These are phyloP conservation scores for Exserohilum rostratum DNA, from an alignment of 2,329 filamentous ascomycete species.

Conservation along the genomic window DNA sequence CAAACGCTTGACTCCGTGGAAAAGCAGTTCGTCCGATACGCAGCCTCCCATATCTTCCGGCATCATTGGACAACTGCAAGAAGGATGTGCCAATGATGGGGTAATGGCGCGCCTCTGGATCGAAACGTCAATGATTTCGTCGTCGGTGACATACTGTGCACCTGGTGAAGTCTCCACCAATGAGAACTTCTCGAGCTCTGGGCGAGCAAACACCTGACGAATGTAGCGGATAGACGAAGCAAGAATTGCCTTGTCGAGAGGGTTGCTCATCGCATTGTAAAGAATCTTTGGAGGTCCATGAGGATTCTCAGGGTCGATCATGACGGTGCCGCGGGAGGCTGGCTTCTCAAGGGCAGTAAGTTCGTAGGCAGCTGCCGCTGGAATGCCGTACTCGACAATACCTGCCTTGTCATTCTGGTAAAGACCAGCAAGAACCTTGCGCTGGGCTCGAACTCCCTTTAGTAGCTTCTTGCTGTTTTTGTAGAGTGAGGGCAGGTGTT, in stretches of 20 bases:
- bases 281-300: constrained; percentile 35
- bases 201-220: constrained; percentile 41
- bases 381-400: constrained; percentile 41
- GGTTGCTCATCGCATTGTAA: constrained; percentile 40
- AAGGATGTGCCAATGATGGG: constrained; percentile 36
- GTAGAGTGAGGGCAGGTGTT: constrained; percentile 33
- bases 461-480: constrained; percentile 33
- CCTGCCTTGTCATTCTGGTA: constrained; percentile 30
- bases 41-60: constrained; percentile 38
- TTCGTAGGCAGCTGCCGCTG: constrained; percentile 36
- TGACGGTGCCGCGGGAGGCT: constrained; percentile 48
- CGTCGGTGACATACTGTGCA: constrained; percentile 34
- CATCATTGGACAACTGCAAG: constrained; percentile 43
- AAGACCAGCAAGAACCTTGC: constrained; percentile 33
- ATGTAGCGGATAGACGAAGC: constrained; percentile 45
- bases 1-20: constrained; percentile 38
- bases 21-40: constrained; percentile 34
- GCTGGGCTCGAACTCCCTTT: constrained; percentile 32
- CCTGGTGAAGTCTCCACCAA: constrained; percentile 35
- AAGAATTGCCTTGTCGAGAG: constrained; percentile 38
- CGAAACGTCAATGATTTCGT: constrained; percentile 30
- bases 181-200: constrained; percentile 28
- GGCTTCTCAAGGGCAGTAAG: constrained; percentile 46
- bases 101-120: constrained; percentile 22
- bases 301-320: constrained; percentile 32